These are phyloP conservation scores for Hygrophorus russula DNA, from an alignment of 768 basidiomycete species.

Conservation along the genomic window DNA sequence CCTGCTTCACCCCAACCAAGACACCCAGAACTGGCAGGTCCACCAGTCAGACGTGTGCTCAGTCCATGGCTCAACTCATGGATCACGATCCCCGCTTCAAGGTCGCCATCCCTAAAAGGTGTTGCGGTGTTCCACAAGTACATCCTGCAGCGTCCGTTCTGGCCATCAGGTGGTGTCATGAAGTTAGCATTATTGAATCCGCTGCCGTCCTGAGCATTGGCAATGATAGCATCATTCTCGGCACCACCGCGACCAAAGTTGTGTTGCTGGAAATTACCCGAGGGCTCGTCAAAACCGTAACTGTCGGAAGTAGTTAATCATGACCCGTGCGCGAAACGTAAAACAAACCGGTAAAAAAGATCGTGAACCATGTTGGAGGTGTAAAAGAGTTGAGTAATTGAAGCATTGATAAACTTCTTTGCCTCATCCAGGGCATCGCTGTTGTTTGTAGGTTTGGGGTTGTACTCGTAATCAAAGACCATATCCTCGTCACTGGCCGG, in stretches of 20 bases:
- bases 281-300: slow-evolving; percentile 84
- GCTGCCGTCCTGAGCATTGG: slow-evolving; percentile 91
- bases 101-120: slow-evolving; percentile 89
- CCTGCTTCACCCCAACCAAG: slow-evolving; percentile 94
- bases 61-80: slow-evolving; percentile 85
- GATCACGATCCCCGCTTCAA: slow-evolving; percentile 95
- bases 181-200: slow-evolving; percentile 93
- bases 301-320: slow-evolving; percentile 21
- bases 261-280: slow-evolving; percentile 97
- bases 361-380: slow-evolving; percentile 76
- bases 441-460: slow-evolving; percentile 46
- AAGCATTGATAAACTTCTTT: slow-evolving; percentile 74
- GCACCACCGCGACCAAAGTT: slow-evolving; percentile 88
- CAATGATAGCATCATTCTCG: slow-evolving; percentile 84
- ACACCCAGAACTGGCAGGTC: slow-evolving; percentile 85
- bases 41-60: slow-evolving; percentile 90
- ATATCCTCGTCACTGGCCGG: slow-evolving; percentile 50
- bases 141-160: slow-evolving; percentile 91
- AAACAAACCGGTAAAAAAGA: slow-evolving; percentile 57
- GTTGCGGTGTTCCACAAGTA: slow-evolving; percentile 89
- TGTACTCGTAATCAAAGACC: slow-evolving; percentile 65
- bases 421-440: slow-evolving; percentile 55
- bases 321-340: background rate
- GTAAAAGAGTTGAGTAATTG: slow-evolving; percentile 85
- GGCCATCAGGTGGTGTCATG: slow-evolving; percentile 75